Evolutionary conservation across 2,329 filamentous ascomycete species (phyloP).

Genomic region (Neofusicoccum umdonicola): DNA sequence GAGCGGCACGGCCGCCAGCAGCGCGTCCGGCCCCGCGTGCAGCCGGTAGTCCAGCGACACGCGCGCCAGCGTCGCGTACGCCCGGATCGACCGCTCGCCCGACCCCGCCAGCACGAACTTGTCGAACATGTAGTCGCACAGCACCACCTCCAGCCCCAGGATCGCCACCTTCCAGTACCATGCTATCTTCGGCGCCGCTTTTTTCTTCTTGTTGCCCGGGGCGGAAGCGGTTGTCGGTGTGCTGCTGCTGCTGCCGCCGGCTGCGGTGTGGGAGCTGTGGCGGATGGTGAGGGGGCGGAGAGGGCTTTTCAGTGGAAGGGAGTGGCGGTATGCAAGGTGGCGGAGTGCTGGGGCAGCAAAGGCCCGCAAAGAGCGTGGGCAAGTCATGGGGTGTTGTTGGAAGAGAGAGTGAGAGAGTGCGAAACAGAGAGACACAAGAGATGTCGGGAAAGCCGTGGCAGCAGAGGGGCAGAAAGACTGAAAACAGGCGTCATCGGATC

Average conservation of each 20-base stretch:
- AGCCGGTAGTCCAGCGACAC: constrained; percentile 86
- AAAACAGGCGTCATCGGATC: neutral
- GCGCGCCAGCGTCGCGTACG: constrained; percentile 74
- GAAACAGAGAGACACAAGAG: too few species aligned
- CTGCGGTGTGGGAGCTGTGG: neutral
- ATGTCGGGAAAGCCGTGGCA: neutral
- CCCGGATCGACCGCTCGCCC: constrained; percentile 73
- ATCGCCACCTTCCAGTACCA: neutral
- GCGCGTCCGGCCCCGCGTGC: constrained; percentile 69
- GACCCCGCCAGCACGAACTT: constrained; percentile 30
- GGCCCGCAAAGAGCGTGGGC: neutral
- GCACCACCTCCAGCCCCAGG: neutral
- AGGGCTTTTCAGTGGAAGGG: neutral
- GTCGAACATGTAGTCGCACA: neutral
- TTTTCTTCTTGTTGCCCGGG: neutral
- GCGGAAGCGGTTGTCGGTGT: too few species aligned
- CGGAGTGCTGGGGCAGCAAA: neutral
- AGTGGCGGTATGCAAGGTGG: neutral
- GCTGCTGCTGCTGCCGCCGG: too few species aligned
- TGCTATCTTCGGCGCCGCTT: neutral
- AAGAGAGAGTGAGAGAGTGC: neutral
- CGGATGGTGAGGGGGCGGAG: neutral
- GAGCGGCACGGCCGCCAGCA: constrained; percentile 58
- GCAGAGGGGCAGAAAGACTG: neutral
- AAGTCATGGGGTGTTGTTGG: neutral